Conservation (phyloP, 1,284 basidiomycete genomes). For the Trichosporon asahii region DNA sequence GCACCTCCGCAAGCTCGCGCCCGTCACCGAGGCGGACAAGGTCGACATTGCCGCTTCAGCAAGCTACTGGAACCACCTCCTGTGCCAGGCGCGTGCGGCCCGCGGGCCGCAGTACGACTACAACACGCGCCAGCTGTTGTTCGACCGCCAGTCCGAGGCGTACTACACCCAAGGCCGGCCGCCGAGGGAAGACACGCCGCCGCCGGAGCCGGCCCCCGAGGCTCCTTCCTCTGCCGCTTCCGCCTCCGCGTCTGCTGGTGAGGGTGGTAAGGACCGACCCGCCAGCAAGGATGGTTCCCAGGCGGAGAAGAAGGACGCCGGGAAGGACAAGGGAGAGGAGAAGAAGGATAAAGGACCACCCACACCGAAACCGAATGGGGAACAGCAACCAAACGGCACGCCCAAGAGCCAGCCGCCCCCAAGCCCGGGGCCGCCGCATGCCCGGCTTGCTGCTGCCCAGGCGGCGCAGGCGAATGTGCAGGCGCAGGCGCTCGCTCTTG, state of each 20-base stretch:
- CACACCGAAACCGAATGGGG: background rate
- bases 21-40: slow-evolving; percentile 12
- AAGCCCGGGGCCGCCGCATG: background rate
- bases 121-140: slow-evolving; percentile 44
- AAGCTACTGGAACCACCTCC: slow-evolving; percentile 41
- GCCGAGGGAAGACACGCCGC: slow-evolving; percentile 16
- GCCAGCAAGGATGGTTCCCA: no score
- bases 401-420: background rate
- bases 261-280: no score
- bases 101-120: slow-evolving; percentile 52
- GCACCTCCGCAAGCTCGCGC: slow-evolving; percentile 6
- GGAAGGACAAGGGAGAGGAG: background rate
- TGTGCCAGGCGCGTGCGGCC: slow-evolving; percentile 45
- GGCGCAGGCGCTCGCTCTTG: background rate
- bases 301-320: background rate
- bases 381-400: slow-evolving; percentile 5
- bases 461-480: background rate
- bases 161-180: slow-evolving; percentile 43
- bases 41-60: slow-evolving; percentile 18
- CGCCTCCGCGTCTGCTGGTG: no score
- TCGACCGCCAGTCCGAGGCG: slow-evolving; percentile 35
- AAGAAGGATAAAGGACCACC: background rate
- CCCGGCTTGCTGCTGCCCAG: background rate
- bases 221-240: no score
- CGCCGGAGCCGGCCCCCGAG: slow-evolving; percentile 9